phyloP scores from a whole-genome alignment of 495 filamentous ascomycete genomes.

The Cladorrhinum samala region DNA sequence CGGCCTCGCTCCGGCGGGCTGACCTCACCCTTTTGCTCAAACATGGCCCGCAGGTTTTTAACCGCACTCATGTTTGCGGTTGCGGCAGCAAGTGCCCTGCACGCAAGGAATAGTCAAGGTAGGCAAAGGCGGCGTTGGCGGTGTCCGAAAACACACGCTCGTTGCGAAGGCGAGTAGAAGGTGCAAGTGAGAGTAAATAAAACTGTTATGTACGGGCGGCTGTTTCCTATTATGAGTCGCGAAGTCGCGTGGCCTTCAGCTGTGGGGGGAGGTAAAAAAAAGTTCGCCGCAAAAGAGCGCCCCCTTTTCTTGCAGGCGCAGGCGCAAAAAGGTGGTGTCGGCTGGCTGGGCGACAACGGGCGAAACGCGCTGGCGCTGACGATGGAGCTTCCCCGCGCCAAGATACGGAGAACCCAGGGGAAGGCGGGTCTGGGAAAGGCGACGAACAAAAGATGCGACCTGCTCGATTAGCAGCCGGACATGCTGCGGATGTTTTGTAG shows the following conservation, averaged over 20 bases:
- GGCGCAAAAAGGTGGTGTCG: neutral
- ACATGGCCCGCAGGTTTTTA: slow-evolving; percentile 76
- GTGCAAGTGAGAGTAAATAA: too few species aligned
- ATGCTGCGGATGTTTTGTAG: too few species aligned
- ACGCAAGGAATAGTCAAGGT: neutral
- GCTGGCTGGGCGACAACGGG: neutral
- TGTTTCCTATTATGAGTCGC: neutral
- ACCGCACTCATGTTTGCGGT: slow-evolving; percentile 42
- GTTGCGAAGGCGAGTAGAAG: too few species aligned
- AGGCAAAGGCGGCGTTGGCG: neutral
- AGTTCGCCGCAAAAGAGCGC: neutral
- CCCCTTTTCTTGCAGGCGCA: neutral
- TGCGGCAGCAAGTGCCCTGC: slow-evolving; percentile 4
- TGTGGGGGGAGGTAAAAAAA: too few species aligned
- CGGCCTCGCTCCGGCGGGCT: slow-evolving; percentile 68
- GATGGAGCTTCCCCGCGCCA: slow-evolving; percentile 21
- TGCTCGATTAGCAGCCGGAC: too few species aligned
- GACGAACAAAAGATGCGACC: too few species aligned
- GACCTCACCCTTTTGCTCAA: slow-evolving; percentile 63
- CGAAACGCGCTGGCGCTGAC: neutral
- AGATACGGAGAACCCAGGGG: too few species aligned
- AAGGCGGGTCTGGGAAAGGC: too few species aligned
- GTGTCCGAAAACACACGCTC: neutral
- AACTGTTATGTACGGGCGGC: neutral
- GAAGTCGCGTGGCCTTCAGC: neutral